phyloP scores from a whole-genome alignment of 352 stramenopile species.

The Globisporangium cylindrosporum region DNA sequence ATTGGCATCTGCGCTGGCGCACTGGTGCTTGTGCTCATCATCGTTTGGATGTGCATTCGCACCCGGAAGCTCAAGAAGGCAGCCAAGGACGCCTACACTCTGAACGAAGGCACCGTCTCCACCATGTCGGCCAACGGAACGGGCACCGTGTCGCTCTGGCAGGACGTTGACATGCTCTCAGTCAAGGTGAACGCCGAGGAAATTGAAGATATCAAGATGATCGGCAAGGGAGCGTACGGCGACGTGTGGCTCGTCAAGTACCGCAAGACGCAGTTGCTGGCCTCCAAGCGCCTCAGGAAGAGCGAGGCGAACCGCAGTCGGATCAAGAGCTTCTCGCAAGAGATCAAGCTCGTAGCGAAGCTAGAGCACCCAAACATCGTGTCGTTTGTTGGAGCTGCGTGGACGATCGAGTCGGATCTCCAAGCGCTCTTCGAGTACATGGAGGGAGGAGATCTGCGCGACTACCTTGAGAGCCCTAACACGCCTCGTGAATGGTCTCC shows the following conservation, averaged over 20 bases:
- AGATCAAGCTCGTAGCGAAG: slow-evolving; percentile 24
- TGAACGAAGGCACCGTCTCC: background rate
- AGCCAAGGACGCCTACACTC: background rate
- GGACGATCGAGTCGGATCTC: slow-evolving; percentile 45
- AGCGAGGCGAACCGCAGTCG: too few species aligned
- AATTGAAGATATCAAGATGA: slow-evolving; percentile 9
- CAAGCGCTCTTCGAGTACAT: slow-evolving; percentile 71
- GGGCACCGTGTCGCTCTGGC: background rate
- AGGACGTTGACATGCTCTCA: slow-evolving; percentile 21
- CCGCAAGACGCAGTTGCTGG: slow-evolving; percentile 3
- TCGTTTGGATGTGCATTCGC: background rate
- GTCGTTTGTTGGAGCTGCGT: slow-evolving; percentile 43
- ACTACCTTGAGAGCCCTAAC: slow-evolving; percentile 25
- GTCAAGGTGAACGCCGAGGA: slow-evolving; percentile 22
- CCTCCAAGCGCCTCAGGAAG: background rate
- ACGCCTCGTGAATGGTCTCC: background rate
- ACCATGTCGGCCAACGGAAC: background rate
- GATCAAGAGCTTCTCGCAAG: slow-evolving; percentile 5
- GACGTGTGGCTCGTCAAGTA: slow-evolving; percentile 17
- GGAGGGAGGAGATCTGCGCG: slow-evolving; percentile 44
- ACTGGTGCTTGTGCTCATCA: background rate
- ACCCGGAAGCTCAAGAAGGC: background rate
- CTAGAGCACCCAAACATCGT: slow-evolving; percentile 38
- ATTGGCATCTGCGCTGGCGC: background rate
- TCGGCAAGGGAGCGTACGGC: slow-evolving; percentile 4